Base-by-base conservation (phyloP, 768 basidiomycete species). In the Mycena albidolilacea region DNA sequence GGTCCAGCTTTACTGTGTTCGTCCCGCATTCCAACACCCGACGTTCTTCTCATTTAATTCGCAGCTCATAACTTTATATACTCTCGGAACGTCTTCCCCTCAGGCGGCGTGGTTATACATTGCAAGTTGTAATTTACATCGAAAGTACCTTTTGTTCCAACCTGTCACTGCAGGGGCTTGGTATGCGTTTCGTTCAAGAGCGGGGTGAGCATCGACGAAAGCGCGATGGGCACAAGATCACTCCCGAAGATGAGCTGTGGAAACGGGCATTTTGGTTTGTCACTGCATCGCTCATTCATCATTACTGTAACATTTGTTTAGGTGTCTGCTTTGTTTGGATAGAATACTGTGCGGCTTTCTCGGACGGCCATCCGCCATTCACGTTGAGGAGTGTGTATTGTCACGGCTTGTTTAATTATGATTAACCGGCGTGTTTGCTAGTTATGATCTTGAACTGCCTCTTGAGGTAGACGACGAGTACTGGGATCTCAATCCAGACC, bases 371-470 rank as follows among this genome's bases (percentile, higher is more conserved):
- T 86, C 88, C 64, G 88, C 89, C 4, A 85, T 94, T 6, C 89
- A 91, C 60, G 92, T 93, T 58, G 92, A 92, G 80, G 93, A 94
- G 90, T 91, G 74, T 81, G 55, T 30, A 38, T 48, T 12, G 21
- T 14, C 10, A 9, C 3, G 11, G 21, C n/a, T 55, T 19, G 41
- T 43, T 57, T 10, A 21, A 5, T 17, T 19, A 10, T 63, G 44
- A 57, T 21, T 52, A 52, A 52, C n/a, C 15, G 50, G n/a, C 10
- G n/a, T 52, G 41, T 2, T 15, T 39, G 14, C 19, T 71, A 91
- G 91, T 74, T 90, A 92, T 76, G 92, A 94, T 72, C 83, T 90
- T 6, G 92, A 92, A 52, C 83, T 89, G 14, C 91, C 91, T 8
- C 86, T 91, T 21, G 92, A 94, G 76, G 87, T 87, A 72, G 86